Percentiles rank a stretch among this genome's conserved stretches.
phyloP scores from a whole-genome alignment of 2,329 filamentous ascomycete genomes.

The Chlorencoelia australis region DNA sequence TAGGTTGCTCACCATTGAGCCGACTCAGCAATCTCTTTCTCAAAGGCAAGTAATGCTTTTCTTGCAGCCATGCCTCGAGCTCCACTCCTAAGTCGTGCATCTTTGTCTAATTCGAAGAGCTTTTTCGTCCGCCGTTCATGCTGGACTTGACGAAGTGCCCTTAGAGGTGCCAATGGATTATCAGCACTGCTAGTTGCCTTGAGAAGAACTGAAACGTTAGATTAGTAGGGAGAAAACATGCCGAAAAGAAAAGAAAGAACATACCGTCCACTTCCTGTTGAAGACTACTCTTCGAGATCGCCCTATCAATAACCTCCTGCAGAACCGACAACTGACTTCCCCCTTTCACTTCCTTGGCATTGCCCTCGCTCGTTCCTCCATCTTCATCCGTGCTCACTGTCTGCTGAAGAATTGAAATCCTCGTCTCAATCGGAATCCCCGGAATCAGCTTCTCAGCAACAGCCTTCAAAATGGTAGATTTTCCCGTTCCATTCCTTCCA shows the following conservation, averaged over 20 bases:
- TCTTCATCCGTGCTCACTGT: conserved; percentile 32
- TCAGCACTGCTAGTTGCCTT: conserved; percentile 45
- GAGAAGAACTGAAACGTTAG: too few species aligned
- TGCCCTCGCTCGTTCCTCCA: conserved; percentile 27
- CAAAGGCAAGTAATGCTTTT: conserved; percentile 61
- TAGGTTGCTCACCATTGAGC: conserved; percentile 21
- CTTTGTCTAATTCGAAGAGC: conserved; percentile 61
- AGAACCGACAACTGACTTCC: conserved; percentile 41
- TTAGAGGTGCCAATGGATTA: conserved; percentile 48
- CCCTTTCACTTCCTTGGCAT: conserved; percentile 1
- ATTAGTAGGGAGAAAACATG: too few species aligned
- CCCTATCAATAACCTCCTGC: conserved; percentile 56
- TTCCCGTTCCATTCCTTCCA: conserved; percentile 73
- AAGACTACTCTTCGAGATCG: conserved; percentile 44
- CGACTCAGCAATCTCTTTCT: conserved; percentile 53
- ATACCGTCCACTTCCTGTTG: conserved; percentile 51
- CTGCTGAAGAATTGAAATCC: conserved; percentile 61
- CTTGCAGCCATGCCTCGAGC: conserved; percentile 63
- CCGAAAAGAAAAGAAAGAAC: conserved; percentile 14
- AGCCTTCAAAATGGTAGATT: conserved; percentile 67
- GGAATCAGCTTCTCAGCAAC: conserved; percentile 72
- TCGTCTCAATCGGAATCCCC: conserved; percentile 56
- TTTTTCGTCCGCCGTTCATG: conserved; percentile 52
- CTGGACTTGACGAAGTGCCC: conserved; percentile 49
- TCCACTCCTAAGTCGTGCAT: conserved; percentile 65